Evolutionary conservation across 768 basidiomycete genomes (phyloP).

Genomic region (Suillus plorans): DNA sequence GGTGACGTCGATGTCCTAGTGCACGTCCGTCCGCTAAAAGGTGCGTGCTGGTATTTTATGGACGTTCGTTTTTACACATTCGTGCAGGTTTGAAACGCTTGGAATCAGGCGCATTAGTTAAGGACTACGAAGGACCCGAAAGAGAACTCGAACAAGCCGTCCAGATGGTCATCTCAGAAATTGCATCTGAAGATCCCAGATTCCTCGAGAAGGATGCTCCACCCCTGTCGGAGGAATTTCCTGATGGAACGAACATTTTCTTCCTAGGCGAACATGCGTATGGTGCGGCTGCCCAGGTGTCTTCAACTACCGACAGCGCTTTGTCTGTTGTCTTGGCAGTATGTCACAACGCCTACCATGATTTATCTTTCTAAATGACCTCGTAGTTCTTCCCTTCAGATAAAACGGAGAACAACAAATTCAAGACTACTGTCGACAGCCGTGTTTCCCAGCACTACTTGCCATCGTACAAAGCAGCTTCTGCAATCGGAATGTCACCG

Average conservation of each 20-base stretch:
- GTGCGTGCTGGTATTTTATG: conserved; percentile 37
- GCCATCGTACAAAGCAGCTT: conserved; percentile 77
- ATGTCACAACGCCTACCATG: conserved; percentile 18
- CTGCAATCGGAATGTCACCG: conserved; percentile 69
- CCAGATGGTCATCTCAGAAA: conserved; percentile 80
- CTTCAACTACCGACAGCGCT: conserved; percentile 62
- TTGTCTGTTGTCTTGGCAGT: conserved; percentile 90
- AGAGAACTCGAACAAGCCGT: conserved; percentile 86
- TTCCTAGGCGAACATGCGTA: conserved; percentile 95
- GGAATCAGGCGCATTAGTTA: conserved; percentile 88
- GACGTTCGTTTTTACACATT: neutral
- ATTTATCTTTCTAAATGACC: conserved; percentile 5
- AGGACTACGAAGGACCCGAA: conserved; percentile 85
- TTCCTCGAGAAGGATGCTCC: conserved; percentile 81
- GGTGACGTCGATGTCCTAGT: conserved; percentile 78
- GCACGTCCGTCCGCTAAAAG: conserved; percentile 90
- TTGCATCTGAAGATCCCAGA: conserved; percentile 87
- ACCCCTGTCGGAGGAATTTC: conserved; percentile 85
- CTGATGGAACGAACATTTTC: conserved; percentile 87
- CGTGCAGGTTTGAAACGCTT: conserved; percentile 79
- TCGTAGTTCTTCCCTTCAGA: conserved; percentile 86
- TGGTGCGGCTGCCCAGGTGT: conserved; percentile 92
- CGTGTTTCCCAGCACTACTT: conserved; percentile 59
- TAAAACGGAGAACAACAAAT: conserved; percentile 72
- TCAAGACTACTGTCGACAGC: conserved; percentile 63